Evolutionary conservation across 371 early-diverging fungal genomes (phyloP), one percentile per base, ranked within the genome.

Genomic region (Circinella umbellata): DNA sequence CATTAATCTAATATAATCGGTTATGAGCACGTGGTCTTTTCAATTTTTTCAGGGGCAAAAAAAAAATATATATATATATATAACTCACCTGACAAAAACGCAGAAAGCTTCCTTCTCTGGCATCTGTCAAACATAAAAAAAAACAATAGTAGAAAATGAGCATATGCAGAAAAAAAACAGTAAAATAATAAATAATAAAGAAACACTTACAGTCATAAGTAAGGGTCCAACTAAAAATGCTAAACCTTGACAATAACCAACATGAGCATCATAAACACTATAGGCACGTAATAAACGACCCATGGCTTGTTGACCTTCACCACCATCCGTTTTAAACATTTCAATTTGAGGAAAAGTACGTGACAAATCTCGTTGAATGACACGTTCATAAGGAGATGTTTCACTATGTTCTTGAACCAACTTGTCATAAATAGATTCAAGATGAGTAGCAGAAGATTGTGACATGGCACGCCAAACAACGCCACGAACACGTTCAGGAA

Each of bases 211-310:
- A 72, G 94, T 94, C 83, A 95, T 88, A 68, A 98, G 79, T 69
- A 98, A 72, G 20, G 96, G 94, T 3, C 95, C 98, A 2, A 92
- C 96, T 34, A 98, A 77, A 73, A 97, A 97, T 7, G 95, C 92
- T 47, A 97, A 86, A 10, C 98, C 98, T 85, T 98, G 98, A 78
- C 98, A 98, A 80, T 98, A 95, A 11, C 99, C 99, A 37, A 98
- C 93, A 71, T 95, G 95, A 10, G 89, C 77, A 82, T 98, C 98
- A 64, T 95, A 97, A 15, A 96, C 73, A 39, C 94, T 91, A 68
- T 97, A 98, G 7, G 95, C 96, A 69, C 93, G 94, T 57, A 96
- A 81, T 18, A 98, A 80, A 63, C 93, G 90, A 68, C 89, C 92
- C 77, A 98, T 83, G 51, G 88, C 88, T 64, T 90, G 89, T 68